Evolutionary conservation across 2,329 filamentous ascomycete species (phyloP).

Genomic region (Xylaria sp.): DNA sequence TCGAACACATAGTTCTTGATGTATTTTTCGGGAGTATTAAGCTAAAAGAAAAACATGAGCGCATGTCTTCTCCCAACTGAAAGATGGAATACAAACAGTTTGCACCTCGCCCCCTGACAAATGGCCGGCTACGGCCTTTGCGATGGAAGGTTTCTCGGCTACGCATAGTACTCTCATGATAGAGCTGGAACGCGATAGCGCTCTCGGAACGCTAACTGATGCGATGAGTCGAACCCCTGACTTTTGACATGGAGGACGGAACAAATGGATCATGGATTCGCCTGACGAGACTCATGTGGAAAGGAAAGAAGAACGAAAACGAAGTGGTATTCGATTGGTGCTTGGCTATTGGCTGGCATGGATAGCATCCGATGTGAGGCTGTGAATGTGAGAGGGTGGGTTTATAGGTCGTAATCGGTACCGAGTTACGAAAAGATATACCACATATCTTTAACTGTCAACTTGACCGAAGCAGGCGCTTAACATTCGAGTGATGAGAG

Average conservation of each 20-base stretch:
- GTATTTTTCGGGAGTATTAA: constrained; percentile 75
- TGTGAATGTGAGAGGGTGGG: not conserved
- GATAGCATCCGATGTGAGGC: not conserved
- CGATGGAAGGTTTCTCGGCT: constrained; percentile 92
- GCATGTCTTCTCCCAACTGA: constrained; percentile 30
- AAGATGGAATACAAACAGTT: constrained; percentile 66
- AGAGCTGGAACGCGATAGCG: constrained; percentile 40
- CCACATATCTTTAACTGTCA: constrained; percentile 3
- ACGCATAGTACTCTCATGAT: constrained; percentile 74
- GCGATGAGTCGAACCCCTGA: constrained; percentile 36
- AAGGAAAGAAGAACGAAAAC: not conserved
- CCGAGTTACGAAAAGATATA: not conserved
- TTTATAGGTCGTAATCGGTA: constrained; percentile 8
- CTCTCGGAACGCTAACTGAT: constrained; percentile 20
- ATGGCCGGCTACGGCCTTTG: constrained; percentile 91
- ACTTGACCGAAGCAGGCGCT: not conserved
- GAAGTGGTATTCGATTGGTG: not conserved
- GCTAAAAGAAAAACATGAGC: constrained; percentile 58
- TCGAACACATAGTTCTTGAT: constrained; percentile 95
- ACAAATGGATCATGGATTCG: constrained; percentile 34
- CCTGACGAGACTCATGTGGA: not conserved
- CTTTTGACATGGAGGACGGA: constrained; percentile 33
- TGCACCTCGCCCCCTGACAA: constrained; percentile 80
- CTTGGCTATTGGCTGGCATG: not conserved
- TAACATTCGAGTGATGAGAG: not conserved